Evolutionary conservation across 306 rosid genomes (phyloP), one percentile per base, ranked within the genome.

Genomic region (Cucurbita ficifolia): DNA sequence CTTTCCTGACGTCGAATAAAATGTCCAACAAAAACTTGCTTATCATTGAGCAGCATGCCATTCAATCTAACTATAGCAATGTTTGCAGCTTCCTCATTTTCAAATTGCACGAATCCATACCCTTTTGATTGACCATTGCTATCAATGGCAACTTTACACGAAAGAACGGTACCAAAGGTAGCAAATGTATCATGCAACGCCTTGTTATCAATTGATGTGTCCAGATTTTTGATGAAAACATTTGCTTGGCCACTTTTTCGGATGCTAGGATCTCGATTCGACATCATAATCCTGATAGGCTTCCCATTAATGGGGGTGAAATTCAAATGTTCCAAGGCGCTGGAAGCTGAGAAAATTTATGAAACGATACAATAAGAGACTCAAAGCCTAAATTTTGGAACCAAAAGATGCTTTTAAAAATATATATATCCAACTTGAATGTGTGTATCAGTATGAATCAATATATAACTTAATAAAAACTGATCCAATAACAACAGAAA

Each of bases 261-360:
- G 21, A 82, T 81, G 73, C 92, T 90, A 38, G 97, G 98, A 78
- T 93, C 96, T 1, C 96, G 86, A 43, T 88, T 90, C 65, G 96
- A 93, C 73, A 73, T 82, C 98, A 93, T 93, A 61, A 93, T 84
- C 49, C 98, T 91, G 50, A 92, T 87, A 22, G 97, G 92, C 70
- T 81, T 92, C 76, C 94, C 93, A 75, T 89, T 87, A 5, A 92
- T 0, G 7, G 82, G 86, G 72, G 91, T 70, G 50, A 86, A 89
- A 70, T 92, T 89, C 76, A 92, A 75, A 22, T 76, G 38, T 14
- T 85, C 94, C 83, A 86, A 45, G 7, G 96, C 91, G 59, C 22
- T 83, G 18, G 84, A 76, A 54, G 96, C 97, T 87, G 88, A 82
- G 76, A 83, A 29, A 29, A 21, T 61, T 77, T 5, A 29, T 54